These are phyloP conservation scores for Scorias spongiosa DNA, from an alignment of 2,329 filamentous ascomycete genomes.

Conservation along the genomic window DNA sequence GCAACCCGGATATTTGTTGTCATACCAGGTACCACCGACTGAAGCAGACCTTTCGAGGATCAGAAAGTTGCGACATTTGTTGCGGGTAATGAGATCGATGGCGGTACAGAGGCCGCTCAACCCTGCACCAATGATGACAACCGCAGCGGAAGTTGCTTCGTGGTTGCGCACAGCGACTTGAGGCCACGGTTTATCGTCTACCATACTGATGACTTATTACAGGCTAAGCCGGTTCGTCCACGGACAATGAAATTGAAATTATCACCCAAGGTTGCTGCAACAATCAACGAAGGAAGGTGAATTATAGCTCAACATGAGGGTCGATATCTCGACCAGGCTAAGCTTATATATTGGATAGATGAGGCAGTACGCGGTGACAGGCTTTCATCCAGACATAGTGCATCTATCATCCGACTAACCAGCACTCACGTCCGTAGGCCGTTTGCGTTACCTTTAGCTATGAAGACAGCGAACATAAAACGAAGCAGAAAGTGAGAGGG, in stretches of 20 bases:
- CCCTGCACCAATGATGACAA: constrained; percentile 41
- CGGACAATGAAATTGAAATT: neutral
- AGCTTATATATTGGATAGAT: too few species aligned
- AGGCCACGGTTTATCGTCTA: constrained; percentile 28
- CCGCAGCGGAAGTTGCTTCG: constrained; percentile 36
- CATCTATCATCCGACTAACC: too few species aligned
- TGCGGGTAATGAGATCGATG: constrained; percentile 39
- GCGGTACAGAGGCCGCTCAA: constrained; percentile 37
- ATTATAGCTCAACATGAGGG: too few species aligned
- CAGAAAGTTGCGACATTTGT: constrained; percentile 39
- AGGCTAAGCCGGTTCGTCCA: neutral
- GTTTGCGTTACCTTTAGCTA: too few species aligned
- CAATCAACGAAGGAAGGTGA: neutral
- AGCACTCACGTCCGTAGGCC: too few species aligned
- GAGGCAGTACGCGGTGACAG: too few species aligned
- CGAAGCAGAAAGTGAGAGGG: too few species aligned
- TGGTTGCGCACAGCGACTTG: constrained; percentile 33
- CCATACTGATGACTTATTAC: constrained; percentile 17
- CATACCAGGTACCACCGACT: constrained; percentile 39
- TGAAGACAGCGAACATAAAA: too few species aligned
- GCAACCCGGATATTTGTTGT: constrained; percentile 29
- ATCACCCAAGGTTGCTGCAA: neutral
- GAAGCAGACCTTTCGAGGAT: constrained; percentile 41
- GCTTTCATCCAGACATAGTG: too few species aligned
- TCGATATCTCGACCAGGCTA: too few species aligned